phyloP scores from a whole-genome alignment of 2,329 filamentous ascomycete genomes.

The Pezicula carpinea region DNA sequence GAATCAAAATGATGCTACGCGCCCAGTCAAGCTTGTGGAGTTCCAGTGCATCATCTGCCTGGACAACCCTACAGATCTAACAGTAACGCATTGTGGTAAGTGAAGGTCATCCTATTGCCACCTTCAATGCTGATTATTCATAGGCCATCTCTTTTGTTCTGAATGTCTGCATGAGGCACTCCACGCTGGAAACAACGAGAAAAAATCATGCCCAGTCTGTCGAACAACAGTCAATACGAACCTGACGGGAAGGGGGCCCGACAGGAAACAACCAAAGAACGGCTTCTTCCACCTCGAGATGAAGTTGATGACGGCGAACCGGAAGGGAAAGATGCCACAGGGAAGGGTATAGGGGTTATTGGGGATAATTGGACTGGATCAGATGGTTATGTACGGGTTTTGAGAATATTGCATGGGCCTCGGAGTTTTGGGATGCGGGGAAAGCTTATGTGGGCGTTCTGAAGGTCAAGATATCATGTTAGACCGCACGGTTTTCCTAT shows the following conservation, averaged over 20 bases:
- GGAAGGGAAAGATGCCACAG: conserved; percentile 43
- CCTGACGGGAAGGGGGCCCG: conserved; percentile 34
- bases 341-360: conserved; percentile 42
- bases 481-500: too few relatives aligned
- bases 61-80: conserved; percentile 54
- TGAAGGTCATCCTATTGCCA: conserved; percentile 4
- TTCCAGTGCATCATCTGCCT: conserved; percentile 67
- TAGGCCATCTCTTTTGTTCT: conserved; percentile 62
- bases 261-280: conserved; percentile 35
- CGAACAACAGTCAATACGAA: conserved; percentile 52
- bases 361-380: not conserved
- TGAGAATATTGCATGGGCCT: too few relatives aligned
- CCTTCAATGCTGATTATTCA: conserved; percentile 11
- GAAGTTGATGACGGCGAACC: conserved; percentile 55
- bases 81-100: conserved; percentile 64
- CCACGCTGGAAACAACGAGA: conserved; percentile 49
- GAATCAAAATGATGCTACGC: conserved; percentile 42
- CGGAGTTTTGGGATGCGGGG: not conserved
- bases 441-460: not conserved
- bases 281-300: conserved; percentile 56
- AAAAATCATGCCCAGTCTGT: conserved; percentile 58
- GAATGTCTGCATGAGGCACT: conserved; percentile 58
- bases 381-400: not conserved
- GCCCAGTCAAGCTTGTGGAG: conserved; percentile 43
- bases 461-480: too few relatives aligned